These are phyloP conservation scores for Scenedesmus sp. DNA, from an alignment of 163 green algal genomes.

Conservation along the genomic window DNA sequence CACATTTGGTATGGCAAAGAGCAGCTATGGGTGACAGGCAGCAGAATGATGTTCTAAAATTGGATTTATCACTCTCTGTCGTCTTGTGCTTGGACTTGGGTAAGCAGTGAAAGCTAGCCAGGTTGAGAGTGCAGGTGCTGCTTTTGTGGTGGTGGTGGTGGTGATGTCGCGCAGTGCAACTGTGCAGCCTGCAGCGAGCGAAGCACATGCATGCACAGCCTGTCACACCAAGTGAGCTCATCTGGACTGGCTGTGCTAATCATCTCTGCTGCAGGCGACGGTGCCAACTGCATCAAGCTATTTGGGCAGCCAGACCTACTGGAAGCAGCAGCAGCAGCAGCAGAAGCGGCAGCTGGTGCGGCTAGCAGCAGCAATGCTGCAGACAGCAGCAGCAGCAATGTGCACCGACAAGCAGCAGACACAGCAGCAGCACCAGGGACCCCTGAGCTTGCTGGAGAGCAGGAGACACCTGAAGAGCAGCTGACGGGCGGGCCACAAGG, in stretches of 20 bases:
- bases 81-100: too few relatives aligned
- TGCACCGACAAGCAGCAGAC: background rate
- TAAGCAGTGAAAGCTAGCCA: too few relatives aligned
- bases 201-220: too few relatives aligned
- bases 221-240: too few relatives aligned
- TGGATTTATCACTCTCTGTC: too few relatives aligned
- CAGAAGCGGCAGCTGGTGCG: background rate
- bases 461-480: background rate
- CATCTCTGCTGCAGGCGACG: slow-evolving; percentile 63
- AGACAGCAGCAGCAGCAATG: background rate
- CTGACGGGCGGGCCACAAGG: background rate
- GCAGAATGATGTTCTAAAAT: too few relatives aligned
- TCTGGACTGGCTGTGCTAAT: background rate
- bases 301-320: slow-evolving; percentile 57
- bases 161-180: too few relatives aligned
- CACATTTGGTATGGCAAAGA: too few relatives aligned
- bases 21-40: too few relatives aligned
- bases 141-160: too few relatives aligned
- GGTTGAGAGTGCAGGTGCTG: too few relatives aligned
- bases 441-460: background rate
- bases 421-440: background rate
- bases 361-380: background rate
- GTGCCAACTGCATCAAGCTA: slow-evolving; percentile 79
- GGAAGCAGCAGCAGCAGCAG: background rate
- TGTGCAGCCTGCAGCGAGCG: too few relatives aligned